Base-by-base conservation (phyloP, 2,329 filamentous ascomycete species). In the Stemphylium vesicarium region DNA sequence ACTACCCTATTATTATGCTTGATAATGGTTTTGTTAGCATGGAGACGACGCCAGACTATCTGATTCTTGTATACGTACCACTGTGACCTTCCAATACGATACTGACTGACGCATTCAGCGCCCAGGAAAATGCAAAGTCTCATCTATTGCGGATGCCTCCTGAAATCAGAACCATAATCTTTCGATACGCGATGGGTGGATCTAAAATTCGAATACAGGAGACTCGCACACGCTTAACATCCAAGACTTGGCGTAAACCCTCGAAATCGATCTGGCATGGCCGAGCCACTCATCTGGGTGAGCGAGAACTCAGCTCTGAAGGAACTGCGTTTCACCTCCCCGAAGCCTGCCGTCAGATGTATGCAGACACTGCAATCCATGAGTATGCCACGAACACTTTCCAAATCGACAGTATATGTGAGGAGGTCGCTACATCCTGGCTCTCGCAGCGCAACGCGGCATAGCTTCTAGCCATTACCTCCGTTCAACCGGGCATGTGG, bases 101-200 rank as follows among this genome's bases (percentile, higher is more conserved):
- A 4, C 20, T 22, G 20, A 22, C 20, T 22, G 6, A 22, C 20
- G 20, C 20, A 22, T 22, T 22, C 20, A 22, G 20, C 20, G 18
- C 9, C 3, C 42, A 45, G 4, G n/a, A 8, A 7, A 46, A 46
- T 15, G 32, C 43, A 2, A 32, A 37, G n/a, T 59, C 51, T 11
- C 51, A 43, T 35, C 31, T 59, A 13, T 52, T 59, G 12, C 24
- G 48, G 3, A 15, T 52, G 12, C 56, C 56, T 11, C 33, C 51
- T n/a, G 47, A 59, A 20, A 43, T 59, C 6, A 33, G 56, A 9
- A 49, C 41, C 13, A 20, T 7, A 1, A 39, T 59, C 20, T 59
- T 48, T 33, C 12, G 13, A 4, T 40, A 47, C 10, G 38, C 32
- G 5, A 29, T 44, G 6, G 33, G 43, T n/a, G 24, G 51, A 16